Percentiles rank a stretch among this genome's conserved stretches.
These are phyloP conservation scores for Pinus albicaulis DNA, from an alignment of 75 land plant genomes.

Conservation along the genomic window DNA sequence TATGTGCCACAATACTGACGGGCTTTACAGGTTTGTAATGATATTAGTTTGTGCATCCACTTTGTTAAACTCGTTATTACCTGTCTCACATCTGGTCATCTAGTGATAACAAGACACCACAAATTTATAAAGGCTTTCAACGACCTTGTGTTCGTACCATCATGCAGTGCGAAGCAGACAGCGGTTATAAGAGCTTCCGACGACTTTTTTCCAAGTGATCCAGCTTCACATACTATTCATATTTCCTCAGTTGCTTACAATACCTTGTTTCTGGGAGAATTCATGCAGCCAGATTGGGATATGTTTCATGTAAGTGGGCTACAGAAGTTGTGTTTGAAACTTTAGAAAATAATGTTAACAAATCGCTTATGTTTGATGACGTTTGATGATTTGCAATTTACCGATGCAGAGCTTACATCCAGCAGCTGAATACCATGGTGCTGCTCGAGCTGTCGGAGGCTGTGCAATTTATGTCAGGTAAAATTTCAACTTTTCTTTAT, in stretches of 20 bases:
- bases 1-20: conserved; percentile 92
- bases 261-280: conserved; percentile 75
- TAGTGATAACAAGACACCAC: too few relatives aligned
- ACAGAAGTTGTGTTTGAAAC: background rate
- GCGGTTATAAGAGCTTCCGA: conserved; percentile 70
- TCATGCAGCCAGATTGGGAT: conserved; percentile 94
- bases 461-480: conserved; percentile 89
- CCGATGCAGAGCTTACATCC: conserved; percentile 72
- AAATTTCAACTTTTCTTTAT: background rate
- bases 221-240: conserved; percentile 89
- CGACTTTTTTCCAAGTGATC: conserved; percentile 80
- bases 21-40: conserved; percentile 27
- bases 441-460: conserved; percentile 91
- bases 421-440: conserved; percentile 89
- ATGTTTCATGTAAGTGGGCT: conserved; percentile 65
- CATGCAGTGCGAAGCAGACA: conserved; percentile 60
- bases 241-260: conserved; percentile 87
- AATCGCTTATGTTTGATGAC: background rate
- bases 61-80: too few relatives aligned
- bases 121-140: too few relatives aligned
- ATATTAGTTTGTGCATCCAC: too few relatives aligned
- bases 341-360: background rate
- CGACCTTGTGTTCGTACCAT: background rate
- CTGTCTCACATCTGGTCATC: too few relatives aligned
- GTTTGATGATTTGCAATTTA: background rate